Base-by-base conservation (phyloP, 345 rosid genomes). In the Mangifera indica region DNA sequence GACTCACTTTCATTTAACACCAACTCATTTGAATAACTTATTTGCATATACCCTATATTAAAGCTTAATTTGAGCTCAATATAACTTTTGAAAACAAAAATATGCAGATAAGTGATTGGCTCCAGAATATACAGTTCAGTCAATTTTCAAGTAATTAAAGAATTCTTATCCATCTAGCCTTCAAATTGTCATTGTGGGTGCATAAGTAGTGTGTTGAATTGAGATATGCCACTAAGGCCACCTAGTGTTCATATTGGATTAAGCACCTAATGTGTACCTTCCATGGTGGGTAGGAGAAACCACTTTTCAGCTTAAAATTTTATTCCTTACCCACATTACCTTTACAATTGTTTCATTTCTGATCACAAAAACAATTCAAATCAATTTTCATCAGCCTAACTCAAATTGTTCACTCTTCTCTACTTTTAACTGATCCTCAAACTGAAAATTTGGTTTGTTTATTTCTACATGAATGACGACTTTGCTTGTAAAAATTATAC, bases 251-350 rank as follows among this genome's bases (percentile, higher is more conserved):
- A 63, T 29, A 60, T 68, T 70, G 77, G 66, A 80, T 81, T 57
- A 51, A 64, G 64, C 79, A 65, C 46, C 73, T 68, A 66, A 44
- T 72, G 24, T 66, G 53, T 25, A 61, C 71, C 58, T 49, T 61
- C 58, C 75, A 51, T 70, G 80, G 78, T 69, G 74, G 83, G 80
- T 76, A 73, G n/a, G n/a, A n/a, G 71, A 62, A 67, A 60, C 58
- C 32, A 29, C 32, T 29, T n/a, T 29, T 29, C 32, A 29, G 32
- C 32, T 1, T 1, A 29, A 29, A 29, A 3, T 29, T 29, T 29
- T 29, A 29, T 56, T 74, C 48, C 66, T 57, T 63, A 58, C 46
- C 34, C 37, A 34, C 63, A 66, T 75, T 69, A 52, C 52, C 67
- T 67, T 79, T 70, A n/a, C n/a, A n/a, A n/a, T n/a, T n/a, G n/a